These are phyloP conservation scores for Herpetomonas tarakana DNA, from an alignment of 208 protist species.

Conservation along the genomic window DNA sequence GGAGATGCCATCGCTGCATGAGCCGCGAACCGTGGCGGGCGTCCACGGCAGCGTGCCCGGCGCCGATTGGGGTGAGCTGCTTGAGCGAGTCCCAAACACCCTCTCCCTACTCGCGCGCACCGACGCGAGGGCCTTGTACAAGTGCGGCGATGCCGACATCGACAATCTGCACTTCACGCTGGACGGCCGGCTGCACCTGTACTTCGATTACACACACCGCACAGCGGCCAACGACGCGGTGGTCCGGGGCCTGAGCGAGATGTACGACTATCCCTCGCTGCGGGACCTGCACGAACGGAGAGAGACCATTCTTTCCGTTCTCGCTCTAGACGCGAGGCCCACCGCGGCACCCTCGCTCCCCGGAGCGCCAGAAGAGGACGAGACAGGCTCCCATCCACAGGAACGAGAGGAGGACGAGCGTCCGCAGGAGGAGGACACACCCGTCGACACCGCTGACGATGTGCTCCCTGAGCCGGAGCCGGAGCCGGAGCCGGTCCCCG, in stretches of 20 bases:
- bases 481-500: neutral
- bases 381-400: no score
- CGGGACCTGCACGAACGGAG: constrained; percentile 10
- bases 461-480: neutral
- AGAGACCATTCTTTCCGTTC: constrained; percentile 8
- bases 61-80: neutral
- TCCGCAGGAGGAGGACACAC: neutral
- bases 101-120: neutral
- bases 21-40: neutral
- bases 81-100: constrained; percentile 7
- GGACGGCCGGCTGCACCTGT: constrained; percentile 6
- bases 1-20: no score
- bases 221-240: neutral
- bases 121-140: constrained; percentile 4
- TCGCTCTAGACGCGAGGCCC: neutral
- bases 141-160: constrained; percentile 4
- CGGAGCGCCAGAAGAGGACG: neutral
- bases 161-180: constrained; percentile 2
- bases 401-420: neutral
- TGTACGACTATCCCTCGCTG: constrained; percentile 15
- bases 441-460: no score
- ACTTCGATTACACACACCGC: constrained; percentile 23
- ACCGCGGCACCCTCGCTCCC: neutral
- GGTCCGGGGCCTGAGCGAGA: neutral
- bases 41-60: neutral